Conservation (phyloP, 169 alveolate species). For the Nephromyces sp. region DNA sequence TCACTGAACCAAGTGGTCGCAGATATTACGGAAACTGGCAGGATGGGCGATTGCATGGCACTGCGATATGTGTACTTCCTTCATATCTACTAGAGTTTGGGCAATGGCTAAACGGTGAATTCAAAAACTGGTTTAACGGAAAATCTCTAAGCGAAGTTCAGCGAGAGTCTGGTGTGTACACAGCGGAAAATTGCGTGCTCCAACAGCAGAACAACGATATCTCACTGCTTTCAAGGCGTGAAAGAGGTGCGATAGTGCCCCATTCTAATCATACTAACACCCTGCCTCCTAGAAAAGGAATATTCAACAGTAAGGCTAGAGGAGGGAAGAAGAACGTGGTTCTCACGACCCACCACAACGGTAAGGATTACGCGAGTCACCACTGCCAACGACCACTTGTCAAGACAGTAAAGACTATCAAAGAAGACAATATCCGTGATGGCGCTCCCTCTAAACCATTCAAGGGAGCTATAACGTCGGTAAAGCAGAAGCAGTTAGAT, state of each 20-base stretch:
- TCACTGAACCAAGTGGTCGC: neutral
- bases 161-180: neutral
- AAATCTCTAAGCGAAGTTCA: neutral
- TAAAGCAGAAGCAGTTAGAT: constrained; percentile 13
- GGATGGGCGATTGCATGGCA: neutral
- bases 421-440: constrained; percentile 1
- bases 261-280: neutral
- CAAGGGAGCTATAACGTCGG: constrained; percentile 12
- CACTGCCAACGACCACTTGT: neutral
- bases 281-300: neutral
- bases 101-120: neutral
- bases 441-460: constrained; percentile 11
- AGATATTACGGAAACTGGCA: neutral
- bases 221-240: too few relatives aligned
- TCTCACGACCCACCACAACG: constrained; percentile 7
- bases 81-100: neutral
- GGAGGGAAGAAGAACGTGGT: constrained; percentile 8
- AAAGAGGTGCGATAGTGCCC: neutral
- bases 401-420: neutral
- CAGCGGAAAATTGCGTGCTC: too few relatives aligned
- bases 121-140: neutral
- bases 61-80: neutral
- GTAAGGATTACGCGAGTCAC: neutral
- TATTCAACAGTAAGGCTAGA: constrained; percentile 9
- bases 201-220: too few relatives aligned